Evolutionary conservation across 2,329 filamentous ascomycete genomes (phyloP), one percentile per base, ranked within the genome.

Genomic region (Orbilia ellipsospora): DNA sequence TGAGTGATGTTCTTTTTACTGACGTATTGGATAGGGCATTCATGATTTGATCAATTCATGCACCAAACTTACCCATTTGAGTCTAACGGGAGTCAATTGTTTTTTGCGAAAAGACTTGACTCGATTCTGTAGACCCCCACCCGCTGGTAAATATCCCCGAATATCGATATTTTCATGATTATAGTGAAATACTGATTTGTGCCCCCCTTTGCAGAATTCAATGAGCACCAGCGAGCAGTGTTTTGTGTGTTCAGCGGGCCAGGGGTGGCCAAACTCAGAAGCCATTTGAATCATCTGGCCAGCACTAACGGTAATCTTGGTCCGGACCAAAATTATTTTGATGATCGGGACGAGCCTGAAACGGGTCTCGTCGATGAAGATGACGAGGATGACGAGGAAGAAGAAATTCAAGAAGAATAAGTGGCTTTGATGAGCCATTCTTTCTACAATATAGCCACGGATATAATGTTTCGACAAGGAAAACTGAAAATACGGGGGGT

Each of bases 181-280:
- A 31, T 7, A 31, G 3, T 16, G 2, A 13, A 40, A 40, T 13
- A 10, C 40, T 50, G 12, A 50, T 40, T 1, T 48, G 50, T 31
- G 2, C 40, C 12, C 52, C 20, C n/a, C 4, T 54, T 51, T 6
- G 67, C 36, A 89, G 95, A 98, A 82, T 99, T 99, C 81, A 98
- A 94, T 16, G 91, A 94, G 55, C 93, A 97, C 81, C 95, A 99
- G 82, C 89, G 95, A 77, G 90, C 94, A 62, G 93, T 98, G 6
- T 99, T 99, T 81, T 99, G 95, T 81, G 95, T 99, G 64, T 99
- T 99, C 82, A 97, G 94, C 1, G 94, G 95, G 4, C 87, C 88
- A 26, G 94, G 94, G 66, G 94, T 99, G 1, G 85, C 85, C 50
- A 88, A 88, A 48, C 88, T 99, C 26, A 90, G 94, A 50, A 87